A percentile compares a stretch with the other conserved stretches of the same genome.
Conservation (phyloP, 2,329 filamentous ascomycete genomes). For the Penicillium expansum region DNA sequence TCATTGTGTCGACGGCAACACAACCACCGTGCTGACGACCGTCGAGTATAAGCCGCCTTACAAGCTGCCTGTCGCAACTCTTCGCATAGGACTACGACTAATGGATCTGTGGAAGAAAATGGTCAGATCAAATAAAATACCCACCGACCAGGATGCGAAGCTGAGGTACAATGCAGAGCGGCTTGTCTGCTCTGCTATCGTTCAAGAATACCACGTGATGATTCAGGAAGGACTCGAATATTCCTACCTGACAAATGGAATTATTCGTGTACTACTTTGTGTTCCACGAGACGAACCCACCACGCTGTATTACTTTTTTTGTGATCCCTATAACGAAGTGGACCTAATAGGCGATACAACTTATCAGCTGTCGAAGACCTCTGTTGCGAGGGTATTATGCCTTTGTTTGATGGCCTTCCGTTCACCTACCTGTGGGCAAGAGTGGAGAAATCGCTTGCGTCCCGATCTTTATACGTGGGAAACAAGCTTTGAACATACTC, state of each 20-base stretch:
- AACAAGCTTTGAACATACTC: background rate
- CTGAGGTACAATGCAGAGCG: slow-evolving; percentile 22
- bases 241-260: background rate
- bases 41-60: slow-evolving; percentile 20
- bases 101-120: slow-evolving; percentile 22
- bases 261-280: slow-evolving; percentile 6
- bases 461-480: background rate
- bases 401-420: background rate
- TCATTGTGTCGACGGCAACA: background rate
- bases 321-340: slow-evolving; percentile 16
- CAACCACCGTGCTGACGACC: slow-evolving; percentile 6
- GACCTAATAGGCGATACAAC: background rate
- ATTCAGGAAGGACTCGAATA: background rate
- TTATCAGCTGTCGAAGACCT: no score
- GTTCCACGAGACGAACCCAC: slow-evolving; percentile 22
- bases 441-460: background rate
- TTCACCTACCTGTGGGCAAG: background rate
- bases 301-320: slow-evolving; percentile 26
- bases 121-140: slow-evolving; percentile 10
- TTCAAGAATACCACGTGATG: background rate
- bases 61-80: slow-evolving; percentile 11
- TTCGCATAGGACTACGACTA: slow-evolving; percentile 13
- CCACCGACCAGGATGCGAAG: slow-evolving; percentile 10
- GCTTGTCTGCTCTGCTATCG: slow-evolving; percentile 6
- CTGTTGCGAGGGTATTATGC: background rate